Evolutionary conservation across 2,329 filamentous ascomycete genomes (phyloP), one percentile per base, ranked within the genome.

Genomic region (Aspergillus hortae): DNA sequence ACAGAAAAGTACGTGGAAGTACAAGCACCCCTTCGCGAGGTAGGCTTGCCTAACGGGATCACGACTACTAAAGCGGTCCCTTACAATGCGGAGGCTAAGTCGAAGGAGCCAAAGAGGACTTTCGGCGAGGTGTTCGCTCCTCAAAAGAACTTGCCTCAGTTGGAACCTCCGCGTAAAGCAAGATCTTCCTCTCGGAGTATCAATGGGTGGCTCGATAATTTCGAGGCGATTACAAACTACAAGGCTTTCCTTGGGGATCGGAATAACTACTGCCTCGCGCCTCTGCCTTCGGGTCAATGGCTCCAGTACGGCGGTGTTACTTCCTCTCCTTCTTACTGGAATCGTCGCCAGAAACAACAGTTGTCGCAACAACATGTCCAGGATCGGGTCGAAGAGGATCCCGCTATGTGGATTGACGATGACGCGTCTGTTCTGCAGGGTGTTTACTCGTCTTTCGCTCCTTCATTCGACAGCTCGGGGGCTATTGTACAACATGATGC

Each of bases 31-130:
- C 72, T 90, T 9, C 79, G 82, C 47, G 87, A 90, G 63, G 77
- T 80, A 35, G 80, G 77, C 17, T 74, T 96, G 23, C 92, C 92
- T 0, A 86, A 84, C 52, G 90, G 90, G 35, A 82, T 96, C 40
- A 83, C 83, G 17, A 79, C 84, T 5, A 88, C 86, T 2, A 84
- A 85, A 56, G 78, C 90, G 4, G 72, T 86, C 36, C 82, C 86
- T 3, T 71, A 77, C 25, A 73, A 69, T 46, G 52, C 65, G 7
- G 63, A 67, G 44, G 56, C 61, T n/a, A 58, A 61, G 35, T 50
- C 62, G n/a, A 63, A 63, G 15, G 61, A 61, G 40, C 49, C 63
- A 11, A 66, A 66, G 40, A 70, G 69, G 42, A 75, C 72, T 17
- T 71, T 79, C 51, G 73, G 72, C 15, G 72, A 77, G 21, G 68